Evolutionary conservation across 352 stramenopile species (phyloP), one percentile per base, ranked within the genome.

Genomic region (Pythium apleroticum): DNA sequence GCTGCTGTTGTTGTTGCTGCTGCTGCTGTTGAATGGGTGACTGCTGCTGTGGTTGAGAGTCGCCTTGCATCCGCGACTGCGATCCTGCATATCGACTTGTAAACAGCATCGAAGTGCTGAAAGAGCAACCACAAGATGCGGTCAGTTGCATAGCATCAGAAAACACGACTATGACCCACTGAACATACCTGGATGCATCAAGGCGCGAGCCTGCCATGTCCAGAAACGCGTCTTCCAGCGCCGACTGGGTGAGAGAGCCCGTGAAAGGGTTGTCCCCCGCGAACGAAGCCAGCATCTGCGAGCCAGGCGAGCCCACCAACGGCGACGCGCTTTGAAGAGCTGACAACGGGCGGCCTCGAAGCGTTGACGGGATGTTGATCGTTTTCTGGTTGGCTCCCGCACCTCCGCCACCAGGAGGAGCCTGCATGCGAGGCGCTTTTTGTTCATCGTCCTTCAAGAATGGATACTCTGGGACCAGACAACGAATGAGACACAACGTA

Each of bases 151-250:
- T 15, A 10, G 33, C 12, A 46, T 15, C 4, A 46, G 17, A 10
- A 9, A 46, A 11, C 14, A 15, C 11, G 14, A 43, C 39, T 46
- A 41, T 17, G 3, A 46, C 9, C 15, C 7, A 8, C 7, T 28
- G 15, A 53, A 35, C 48, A 46, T 65, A 84, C 78, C 68, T 91
- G 14, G 85, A 91, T 37, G 81, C 70, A 39, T 94, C 85, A 35
- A 94, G 68, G 3, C 81, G 80, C 0, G 85, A 94, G 20, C 85
- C 85, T 3, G 86, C 85, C 81, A 95, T 90, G 52, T 95, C 86
- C 27, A 95, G 68, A 52, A 95, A 93, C 11, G 86, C 86, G 11
- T 95, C 86, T 73, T 91, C 86, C 24, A 95, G 71, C 14, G 84
- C 84, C 5, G 86, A 95, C 57, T 93, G 86, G 1, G 84, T 95